Conservation (phyloP, 1,284 basidiomycete genomes). For the Blastosporella zonata region DNA sequence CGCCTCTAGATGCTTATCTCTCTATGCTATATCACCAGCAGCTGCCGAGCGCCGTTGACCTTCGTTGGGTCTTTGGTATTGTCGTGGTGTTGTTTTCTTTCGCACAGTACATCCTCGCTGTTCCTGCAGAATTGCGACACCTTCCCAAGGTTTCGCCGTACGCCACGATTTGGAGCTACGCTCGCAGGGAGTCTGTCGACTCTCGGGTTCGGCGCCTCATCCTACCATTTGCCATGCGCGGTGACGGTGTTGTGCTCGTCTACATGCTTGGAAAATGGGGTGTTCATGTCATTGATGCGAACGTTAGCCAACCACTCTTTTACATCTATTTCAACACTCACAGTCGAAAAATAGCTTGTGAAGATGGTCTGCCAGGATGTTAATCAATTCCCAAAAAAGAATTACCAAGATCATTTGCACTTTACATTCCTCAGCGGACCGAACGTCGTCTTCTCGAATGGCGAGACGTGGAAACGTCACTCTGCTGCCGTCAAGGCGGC, state of each 20-base stretch:
- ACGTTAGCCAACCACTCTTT: constrained; percentile 13
- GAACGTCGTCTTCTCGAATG: constrained; percentile 28
- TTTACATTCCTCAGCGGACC: constrained; percentile 24
- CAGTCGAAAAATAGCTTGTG: constrained; percentile 15
- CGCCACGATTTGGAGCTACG: constrained; percentile 24
- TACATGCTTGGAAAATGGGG: constrained; percentile 28
- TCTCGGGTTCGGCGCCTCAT: constrained; percentile 20
- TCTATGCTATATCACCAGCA: constrained; percentile 4
- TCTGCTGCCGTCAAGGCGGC: constrained; percentile 24
- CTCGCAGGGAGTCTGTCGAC: constrained; percentile 22
- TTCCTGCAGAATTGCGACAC: constrained; percentile 22
- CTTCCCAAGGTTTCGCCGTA: constrained; percentile 24
- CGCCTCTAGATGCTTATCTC: constrained; percentile 9
- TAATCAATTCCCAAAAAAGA: constrained; percentile 22
- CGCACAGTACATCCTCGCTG: constrained; percentile 18
- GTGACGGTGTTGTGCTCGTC: constrained; percentile 23
- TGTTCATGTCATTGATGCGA: constrained; percentile 23
- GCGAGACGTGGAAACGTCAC: constrained; percentile 25
- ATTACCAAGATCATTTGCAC: constrained; percentile 24
- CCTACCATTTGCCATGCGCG: constrained; percentile 21
- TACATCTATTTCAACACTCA: neutral
- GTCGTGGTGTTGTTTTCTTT: constrained; percentile 3
- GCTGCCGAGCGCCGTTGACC: constrained; percentile 3
- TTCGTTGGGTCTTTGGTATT: constrained; percentile 8
- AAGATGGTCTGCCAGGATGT: constrained; percentile 23